Conservation (phyloP, 2,329 filamentous ascomycete species). For the Chrysoporthe deuterocubensis region DNA sequence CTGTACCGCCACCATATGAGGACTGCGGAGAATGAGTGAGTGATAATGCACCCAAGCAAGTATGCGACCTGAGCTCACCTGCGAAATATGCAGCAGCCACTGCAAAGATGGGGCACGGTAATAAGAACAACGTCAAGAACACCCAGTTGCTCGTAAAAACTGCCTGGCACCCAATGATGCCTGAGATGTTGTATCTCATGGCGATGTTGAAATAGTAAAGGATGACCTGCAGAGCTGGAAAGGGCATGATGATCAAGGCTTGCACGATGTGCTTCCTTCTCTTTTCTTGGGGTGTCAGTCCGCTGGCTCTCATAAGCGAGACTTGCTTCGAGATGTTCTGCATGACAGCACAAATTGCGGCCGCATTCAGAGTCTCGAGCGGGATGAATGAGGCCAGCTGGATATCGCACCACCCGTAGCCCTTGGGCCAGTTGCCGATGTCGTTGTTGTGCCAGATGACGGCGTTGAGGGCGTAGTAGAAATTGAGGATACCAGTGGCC, state of each 20-base stretch:
- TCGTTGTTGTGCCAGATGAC: conserved; percentile 59
- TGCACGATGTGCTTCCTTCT: conserved; percentile 50
- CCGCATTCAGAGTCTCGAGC: conserved; percentile 49
- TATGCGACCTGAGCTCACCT: conserved; percentile 42
- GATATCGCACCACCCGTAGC: conserved; percentile 58
- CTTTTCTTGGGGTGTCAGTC: conserved; percentile 46
- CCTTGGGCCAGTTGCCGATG: conserved; percentile 54
- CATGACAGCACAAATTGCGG: conserved; percentile 60
- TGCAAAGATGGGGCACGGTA: conserved; percentile 50
- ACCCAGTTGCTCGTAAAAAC: conserved; percentile 51
- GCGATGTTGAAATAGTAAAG: conserved; percentile 52
- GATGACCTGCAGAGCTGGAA: conserved; percentile 53
- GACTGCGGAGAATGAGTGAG: conserved; percentile 17
- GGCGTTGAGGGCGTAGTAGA: conserved; percentile 53
- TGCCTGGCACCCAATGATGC: conserved; percentile 55
- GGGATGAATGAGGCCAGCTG: conserved; percentile 44
- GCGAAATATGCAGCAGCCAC: conserved; percentile 51
- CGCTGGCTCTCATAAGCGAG: conserved; percentile 46
- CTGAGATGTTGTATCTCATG: conserved; percentile 54
- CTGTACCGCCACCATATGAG: conserved; percentile 45
- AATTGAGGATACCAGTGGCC: conserved; percentile 51
- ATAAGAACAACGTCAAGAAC: conserved; percentile 51
- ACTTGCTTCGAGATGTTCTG: conserved; percentile 57
- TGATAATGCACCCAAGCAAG: neutral
- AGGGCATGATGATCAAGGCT: conserved; percentile 57